Conservation (phyloP, 257 asterid species). For the Plantago major region DNA sequence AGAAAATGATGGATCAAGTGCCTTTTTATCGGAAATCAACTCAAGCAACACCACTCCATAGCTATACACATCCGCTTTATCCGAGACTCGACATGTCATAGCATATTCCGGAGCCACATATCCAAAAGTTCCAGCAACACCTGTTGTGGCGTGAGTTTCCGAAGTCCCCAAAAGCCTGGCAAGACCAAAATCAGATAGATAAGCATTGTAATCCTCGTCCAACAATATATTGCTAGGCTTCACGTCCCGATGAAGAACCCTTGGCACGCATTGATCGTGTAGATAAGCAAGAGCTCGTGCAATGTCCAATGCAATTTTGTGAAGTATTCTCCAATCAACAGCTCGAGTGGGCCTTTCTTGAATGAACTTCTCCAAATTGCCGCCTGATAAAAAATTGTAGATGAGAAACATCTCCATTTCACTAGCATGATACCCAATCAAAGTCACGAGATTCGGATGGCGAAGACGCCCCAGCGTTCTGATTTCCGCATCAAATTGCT, state of each 20-base stretch:
- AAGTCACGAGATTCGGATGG: constrained; percentile 79
- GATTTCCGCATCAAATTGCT: constrained; percentile 82
- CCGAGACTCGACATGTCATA: constrained; percentile 90
- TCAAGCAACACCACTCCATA: constrained; percentile 88
- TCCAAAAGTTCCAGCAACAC: constrained; percentile 91
- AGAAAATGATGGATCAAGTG: constrained; percentile 86
- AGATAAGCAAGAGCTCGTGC: constrained; percentile 85
- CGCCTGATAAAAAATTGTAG: constrained; percentile 74
- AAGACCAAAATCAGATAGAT: constrained; percentile 80
- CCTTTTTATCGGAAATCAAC: constrained; percentile 84
- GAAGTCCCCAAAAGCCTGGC: constrained; percentile 80
- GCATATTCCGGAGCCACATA: constrained; percentile 95
- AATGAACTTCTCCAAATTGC: constrained; percentile 76
- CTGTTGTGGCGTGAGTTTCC: constrained; percentile 85
- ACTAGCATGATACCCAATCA: constrained; percentile 85
- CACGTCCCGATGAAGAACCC: constrained; percentile 93
- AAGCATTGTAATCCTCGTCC: constrained; percentile 79
- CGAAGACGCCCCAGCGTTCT: constrained; percentile 76
- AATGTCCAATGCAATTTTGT: constrained; percentile 84
- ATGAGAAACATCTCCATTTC: constrained; percentile 88
- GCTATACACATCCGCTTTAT: constrained; percentile 91
- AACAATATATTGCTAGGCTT: constrained; percentile 85
- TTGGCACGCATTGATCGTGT: constrained; percentile 87
- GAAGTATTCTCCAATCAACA: constrained; percentile 82
- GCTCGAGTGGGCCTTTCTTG: constrained; percentile 74